Base-by-base conservation (phyloP, 2,329 filamentous ascomycete species). In the Aureobasidium subglaciale region DNA sequence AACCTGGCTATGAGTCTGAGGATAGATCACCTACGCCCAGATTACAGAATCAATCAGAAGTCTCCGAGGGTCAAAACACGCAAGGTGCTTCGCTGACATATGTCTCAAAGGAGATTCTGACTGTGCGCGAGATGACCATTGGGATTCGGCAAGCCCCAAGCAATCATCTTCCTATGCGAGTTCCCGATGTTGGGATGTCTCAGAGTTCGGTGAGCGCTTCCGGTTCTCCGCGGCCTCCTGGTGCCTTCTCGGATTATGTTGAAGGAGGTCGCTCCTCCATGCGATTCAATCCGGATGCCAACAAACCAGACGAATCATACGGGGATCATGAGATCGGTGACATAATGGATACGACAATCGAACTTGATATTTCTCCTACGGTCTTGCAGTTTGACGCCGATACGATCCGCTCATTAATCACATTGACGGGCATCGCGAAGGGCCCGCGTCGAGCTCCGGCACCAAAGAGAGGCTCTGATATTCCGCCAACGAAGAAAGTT, bases 241-340 rank as follows among this genome's bases (percentile, higher is more conserved):
- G 75, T 0, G 70, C 74, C 0, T 78, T 77, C 60, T 77, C 75
- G 0, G 68, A 70, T 22, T 76, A 78, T 60, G 74, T 74, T 2
- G 70, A 75, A 38, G 38, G 29, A 35, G 50, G 50, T 5, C 50
- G 50, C 10, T 43, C 50, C 8, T 43, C 50, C 6, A 5, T 54
- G 4, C 50, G 50, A n/a, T 54, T 54, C 22, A 34, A 54, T 6
- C n/a, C 34, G 18, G 38, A 27, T 11, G 16, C 38, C 15, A 27
- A n/a, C n/a, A n/a, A n/a, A 46, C 18, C 50, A 18, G 15, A 34
- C 10, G 7, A 42, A 8, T 9, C 15, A 29, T 8, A 18, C 8
- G 20, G 7, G 4, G 8, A 6, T 5, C 5, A 9, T 7, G 50
- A 35, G 5, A 22, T n/a, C 11, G 38, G 29, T n/a, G 29, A 54